Conservation (phyloP, 2,329 filamentous ascomycete species). For the Fusarium tupiense region DNA sequence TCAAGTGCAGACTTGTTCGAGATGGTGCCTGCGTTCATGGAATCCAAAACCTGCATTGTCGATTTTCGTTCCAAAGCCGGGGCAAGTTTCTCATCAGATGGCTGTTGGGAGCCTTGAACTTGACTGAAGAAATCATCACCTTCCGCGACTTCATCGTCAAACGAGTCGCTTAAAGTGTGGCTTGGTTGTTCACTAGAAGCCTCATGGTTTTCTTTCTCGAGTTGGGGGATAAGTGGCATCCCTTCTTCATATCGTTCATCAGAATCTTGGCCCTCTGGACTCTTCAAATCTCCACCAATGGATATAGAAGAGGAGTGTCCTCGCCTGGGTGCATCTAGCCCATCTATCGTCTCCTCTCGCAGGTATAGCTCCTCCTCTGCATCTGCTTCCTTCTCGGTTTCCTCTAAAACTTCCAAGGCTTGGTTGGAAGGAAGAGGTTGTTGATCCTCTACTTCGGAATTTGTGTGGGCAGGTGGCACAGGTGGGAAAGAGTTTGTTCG, state of each 20-base stretch:
- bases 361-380: constrained; percentile 52
- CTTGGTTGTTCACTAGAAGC: constrained; percentile 33
- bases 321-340: constrained; percentile 22
- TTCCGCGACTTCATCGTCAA: constrained; percentile 58
- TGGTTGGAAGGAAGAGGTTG: constrained; percentile 60
- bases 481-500: constrained; percentile 72
- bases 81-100: constrained; percentile 9
- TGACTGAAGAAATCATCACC: constrained; percentile 73
- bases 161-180: constrained; percentile 44
- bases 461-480: constrained; percentile 56
- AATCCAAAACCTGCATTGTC: constrained; percentile 72
- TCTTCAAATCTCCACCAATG: constrained; percentile 56
- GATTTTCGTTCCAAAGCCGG: constrained; percentile 71
- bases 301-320: constrained; percentile 47
- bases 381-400: constrained; percentile 60
- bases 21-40: constrained; percentile 52
- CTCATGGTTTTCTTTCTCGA: constrained; percentile 13
- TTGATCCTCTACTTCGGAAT: constrained; percentile 44
- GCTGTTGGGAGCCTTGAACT: constrained; percentile 49
- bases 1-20: constrained; percentile 46
- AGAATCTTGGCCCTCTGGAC: constrained; percentile 53
- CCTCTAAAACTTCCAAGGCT: constrained; percentile 63
- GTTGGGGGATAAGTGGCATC: constrained; percentile 66
- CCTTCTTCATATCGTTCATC: constrained; percentile 77
- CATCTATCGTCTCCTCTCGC: constrained; percentile 20